Evolutionary conservation across 139 green algal species (phyloP), one percentile per base, ranked within the genome.

Genomic region (Volvox africanus): DNA sequence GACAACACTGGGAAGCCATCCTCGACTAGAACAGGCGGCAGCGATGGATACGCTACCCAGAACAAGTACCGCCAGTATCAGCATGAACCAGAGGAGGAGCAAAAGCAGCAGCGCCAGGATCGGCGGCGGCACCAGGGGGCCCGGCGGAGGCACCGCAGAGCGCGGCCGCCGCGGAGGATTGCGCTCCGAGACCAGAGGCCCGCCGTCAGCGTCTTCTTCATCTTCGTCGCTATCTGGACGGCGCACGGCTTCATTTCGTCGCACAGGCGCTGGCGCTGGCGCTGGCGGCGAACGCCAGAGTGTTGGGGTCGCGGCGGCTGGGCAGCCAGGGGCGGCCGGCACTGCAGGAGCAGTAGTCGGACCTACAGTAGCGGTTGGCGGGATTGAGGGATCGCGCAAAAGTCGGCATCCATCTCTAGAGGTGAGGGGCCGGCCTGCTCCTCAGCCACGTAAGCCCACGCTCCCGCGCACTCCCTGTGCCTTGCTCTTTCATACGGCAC

Each of bases 1-100:
- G 32, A 89, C 79, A 28, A 80, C 44, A 71, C 83, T 89, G 36
- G 82, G 33, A 32, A 65, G 83, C 0, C 83, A 89, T 36, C 36
- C 36, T 14, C 19, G 82, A 24, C 30, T 78, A 20, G 19, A 77
- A 14, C 44, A 87, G 80, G 9, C 33, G 18, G 81, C 80, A 0
- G 80, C 61, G 22, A 24, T 20, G 76, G 73, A 80, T 5, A 32
- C 9, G 26, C 73, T 36, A 19, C 26, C 73, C 24, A 19, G 26
- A 22, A 33, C 24, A 13, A 80, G 73, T 55, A 55, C 44, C 44
- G 9, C 44, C 44, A 9, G 44, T 9, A 55, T 73, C 65, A 73
- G 16, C 16, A 28, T 28, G 2, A 73, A 30, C 21, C 65, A 24
- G 65, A 28, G 16, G 32, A 82, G 76, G 16, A 28, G 2, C 76